Conservation (phyloP, 2,329 filamentous ascomycete species). For the Botrytis fragariae region DNA sequence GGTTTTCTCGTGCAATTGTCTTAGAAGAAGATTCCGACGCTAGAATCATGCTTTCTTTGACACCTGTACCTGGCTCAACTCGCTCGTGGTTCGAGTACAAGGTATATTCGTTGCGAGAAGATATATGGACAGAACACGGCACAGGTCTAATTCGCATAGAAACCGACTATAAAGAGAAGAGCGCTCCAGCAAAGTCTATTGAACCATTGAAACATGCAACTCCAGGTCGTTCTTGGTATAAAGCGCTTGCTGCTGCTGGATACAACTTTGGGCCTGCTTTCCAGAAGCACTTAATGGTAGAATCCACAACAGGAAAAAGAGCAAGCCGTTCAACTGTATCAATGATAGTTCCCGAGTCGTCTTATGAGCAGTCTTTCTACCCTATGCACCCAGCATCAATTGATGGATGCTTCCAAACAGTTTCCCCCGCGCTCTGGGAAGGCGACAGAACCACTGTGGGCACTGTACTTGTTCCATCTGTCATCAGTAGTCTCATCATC, state of each 20-base stretch:
- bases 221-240: slow-evolving; percentile 4
- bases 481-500: slow-evolving; percentile 30
- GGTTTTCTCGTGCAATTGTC: no score
- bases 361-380: slow-evolving; percentile 39
- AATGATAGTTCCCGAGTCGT: slow-evolving; percentile 20
- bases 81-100: no score
- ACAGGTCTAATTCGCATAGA: neutral
- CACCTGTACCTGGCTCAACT: no score
- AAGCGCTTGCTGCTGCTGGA: neutral
- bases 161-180: neutral
- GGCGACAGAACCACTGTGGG: slow-evolving; percentile 26
- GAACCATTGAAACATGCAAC: slow-evolving; percentile 7
- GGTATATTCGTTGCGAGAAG: no score
- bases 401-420: slow-evolving; percentile 37
- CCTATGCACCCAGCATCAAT: slow-evolving; percentile 38
- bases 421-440: slow-evolving; percentile 27
- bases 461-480: slow-evolving; percentile 27
- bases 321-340: neutral
- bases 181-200: no score
- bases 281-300: neutral
- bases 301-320: slow-evolving; percentile 11
- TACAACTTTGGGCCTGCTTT: neutral
- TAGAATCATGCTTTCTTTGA: slow-evolving; percentile 4
- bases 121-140: slow-evolving; percentile 7
- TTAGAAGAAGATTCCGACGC: neutral